Evolutionary conservation across 345 rosid species (phyloP).

Genomic region (Aegle marmelos): DNA sequence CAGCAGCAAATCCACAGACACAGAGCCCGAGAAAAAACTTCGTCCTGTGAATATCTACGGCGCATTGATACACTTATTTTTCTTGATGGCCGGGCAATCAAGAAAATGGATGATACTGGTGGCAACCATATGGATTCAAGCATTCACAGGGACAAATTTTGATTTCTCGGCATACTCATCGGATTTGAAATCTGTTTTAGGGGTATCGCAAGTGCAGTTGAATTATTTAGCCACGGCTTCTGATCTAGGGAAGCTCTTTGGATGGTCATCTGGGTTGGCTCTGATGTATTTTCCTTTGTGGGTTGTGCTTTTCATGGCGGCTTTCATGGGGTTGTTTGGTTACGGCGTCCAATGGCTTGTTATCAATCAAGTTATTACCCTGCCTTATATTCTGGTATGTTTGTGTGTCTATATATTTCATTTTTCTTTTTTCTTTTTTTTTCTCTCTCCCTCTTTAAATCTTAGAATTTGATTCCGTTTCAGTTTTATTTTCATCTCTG

Average conservation of each 20-base stretch:
- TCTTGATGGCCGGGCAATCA: slow-evolving; percentile 71
- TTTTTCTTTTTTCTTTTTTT: not conserved
- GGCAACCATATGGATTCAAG: slow-evolving; percentile 96
- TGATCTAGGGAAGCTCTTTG: slow-evolving; percentile 87
- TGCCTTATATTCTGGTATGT: slow-evolving; percentile 81
- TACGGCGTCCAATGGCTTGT: slow-evolving; percentile 92
- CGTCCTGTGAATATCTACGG: not conserved
- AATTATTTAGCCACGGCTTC: slow-evolving; percentile 93
- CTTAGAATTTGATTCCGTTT: no score
- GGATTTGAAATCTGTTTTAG: slow-evolving; percentile 62
- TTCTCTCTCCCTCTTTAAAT: no score
- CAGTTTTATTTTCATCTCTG: not conserved
- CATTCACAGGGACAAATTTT: slow-evolving; percentile 93
- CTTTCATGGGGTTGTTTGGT: slow-evolving; percentile 78
- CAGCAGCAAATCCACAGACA: no score
- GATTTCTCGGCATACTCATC: slow-evolving; percentile 94
- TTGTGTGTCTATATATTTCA: no score
- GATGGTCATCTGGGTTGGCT: slow-evolving; percentile 95
- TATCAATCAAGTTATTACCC: slow-evolving; percentile 46
- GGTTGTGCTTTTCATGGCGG: slow-evolving; percentile 75
- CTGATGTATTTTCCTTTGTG: slow-evolving; percentile 69
- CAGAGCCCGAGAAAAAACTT: not conserved
- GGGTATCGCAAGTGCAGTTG: slow-evolving; percentile 85
- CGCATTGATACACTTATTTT: not conserved
- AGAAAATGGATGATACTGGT: slow-evolving; percentile 94